Conservation (phyloP, 1,284 basidiomycete genomes). For the Malassezia japonica region DNA sequence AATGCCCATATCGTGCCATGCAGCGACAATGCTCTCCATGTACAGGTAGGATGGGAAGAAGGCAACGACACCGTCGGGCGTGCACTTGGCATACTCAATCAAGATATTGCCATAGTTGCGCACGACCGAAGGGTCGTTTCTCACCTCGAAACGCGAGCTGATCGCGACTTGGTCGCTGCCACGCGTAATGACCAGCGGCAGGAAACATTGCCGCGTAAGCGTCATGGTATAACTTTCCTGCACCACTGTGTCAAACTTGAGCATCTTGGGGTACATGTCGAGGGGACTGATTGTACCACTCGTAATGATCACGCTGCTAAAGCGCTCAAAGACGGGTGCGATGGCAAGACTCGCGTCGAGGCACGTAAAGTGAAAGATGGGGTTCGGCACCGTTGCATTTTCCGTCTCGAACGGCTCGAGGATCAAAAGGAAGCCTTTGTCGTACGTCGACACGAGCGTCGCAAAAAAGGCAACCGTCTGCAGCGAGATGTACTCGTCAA, state of each 20-base stretch:
- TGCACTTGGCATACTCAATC: slow-evolving; percentile 92
- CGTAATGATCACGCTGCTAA: slow-evolving; percentile 96
- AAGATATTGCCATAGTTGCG: slow-evolving; percentile 97
- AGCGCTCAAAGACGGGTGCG: slow-evolving; percentile 94
- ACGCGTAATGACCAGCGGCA: slow-evolving; percentile 95
- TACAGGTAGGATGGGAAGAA: slow-evolving; percentile 99
- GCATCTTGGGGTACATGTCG: slow-evolving; percentile 99
- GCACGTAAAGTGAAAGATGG: slow-evolving; percentile 95
- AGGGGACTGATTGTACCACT: slow-evolving; percentile 95
- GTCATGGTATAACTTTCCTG: slow-evolving; percentile 99
- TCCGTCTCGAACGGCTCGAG: slow-evolving; percentile 98
- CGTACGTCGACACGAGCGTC: slow-evolving; percentile 93
- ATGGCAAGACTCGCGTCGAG: slow-evolving; percentile 96
- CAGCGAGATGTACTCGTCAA: slow-evolving; percentile 83
- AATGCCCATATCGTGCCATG: slow-evolving; percentile 99
- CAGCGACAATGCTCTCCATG: slow-evolving; percentile 99
- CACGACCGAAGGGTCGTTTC: slow-evolving; percentile 97
- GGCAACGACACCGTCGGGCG: slow-evolving; percentile 97
- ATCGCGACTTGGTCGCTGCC: slow-evolving; percentile 98
- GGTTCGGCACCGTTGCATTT: slow-evolving; percentile 95
- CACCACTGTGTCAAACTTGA: slow-evolving; percentile 92
- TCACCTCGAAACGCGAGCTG: slow-evolving; percentile 96
- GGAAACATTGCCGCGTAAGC: slow-evolving; percentile 85
- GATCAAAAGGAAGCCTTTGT: slow-evolving; percentile 94
- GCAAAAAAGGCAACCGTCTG: slow-evolving; percentile 96